A percentile compares a stretch with the other conserved stretches of the same genome.
These are phyloP conservation scores for Pouteria glomerata DNA, from an alignment of 148 eudicot genomes.

Conservation along the genomic window DNA sequence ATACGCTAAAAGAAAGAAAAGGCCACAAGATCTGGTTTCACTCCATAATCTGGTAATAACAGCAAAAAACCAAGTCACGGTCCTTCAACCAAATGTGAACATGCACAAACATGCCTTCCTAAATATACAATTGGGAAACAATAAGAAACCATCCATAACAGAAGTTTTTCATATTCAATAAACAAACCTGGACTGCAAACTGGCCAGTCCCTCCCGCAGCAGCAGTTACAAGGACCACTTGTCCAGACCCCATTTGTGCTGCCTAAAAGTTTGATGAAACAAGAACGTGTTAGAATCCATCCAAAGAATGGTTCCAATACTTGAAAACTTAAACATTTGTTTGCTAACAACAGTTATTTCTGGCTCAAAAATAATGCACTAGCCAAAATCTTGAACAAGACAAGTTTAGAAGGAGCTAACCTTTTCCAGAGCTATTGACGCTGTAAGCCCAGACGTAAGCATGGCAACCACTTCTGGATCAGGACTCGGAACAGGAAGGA, in stretches of 20 bases:
- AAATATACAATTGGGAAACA: background rate
- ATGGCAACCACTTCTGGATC: conserved; percentile 96
- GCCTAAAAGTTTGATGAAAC: conserved; percentile 43
- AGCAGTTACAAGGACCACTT: conserved; percentile 88
- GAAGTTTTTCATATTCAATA: background rate
- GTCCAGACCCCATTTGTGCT: conserved; percentile 77
- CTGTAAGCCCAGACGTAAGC: conserved; percentile 98
- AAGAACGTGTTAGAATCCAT: background rate
- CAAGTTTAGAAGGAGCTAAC: conserved; percentile 20
- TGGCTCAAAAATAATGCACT: background rate
- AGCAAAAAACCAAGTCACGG: background rate
- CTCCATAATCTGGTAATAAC: background rate
- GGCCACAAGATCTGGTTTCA: background rate
- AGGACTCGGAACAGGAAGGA: conserved; percentile 90
- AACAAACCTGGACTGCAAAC: conserved; percentile 91
- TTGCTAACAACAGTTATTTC: background rate
- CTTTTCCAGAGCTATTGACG: conserved; percentile 94
- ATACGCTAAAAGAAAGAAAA: no score
- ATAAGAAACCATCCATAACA: no score
- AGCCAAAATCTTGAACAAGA: background rate
- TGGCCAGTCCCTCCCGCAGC: conserved; percentile 99
- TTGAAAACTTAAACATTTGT: background rate
- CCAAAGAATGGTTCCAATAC: background rate
- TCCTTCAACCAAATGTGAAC: background rate
- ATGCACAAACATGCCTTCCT: background rate